Evolutionary conservation across 1,139 yeast species (phyloP).

Genomic region (Sugiyamaella japonica): DNA sequence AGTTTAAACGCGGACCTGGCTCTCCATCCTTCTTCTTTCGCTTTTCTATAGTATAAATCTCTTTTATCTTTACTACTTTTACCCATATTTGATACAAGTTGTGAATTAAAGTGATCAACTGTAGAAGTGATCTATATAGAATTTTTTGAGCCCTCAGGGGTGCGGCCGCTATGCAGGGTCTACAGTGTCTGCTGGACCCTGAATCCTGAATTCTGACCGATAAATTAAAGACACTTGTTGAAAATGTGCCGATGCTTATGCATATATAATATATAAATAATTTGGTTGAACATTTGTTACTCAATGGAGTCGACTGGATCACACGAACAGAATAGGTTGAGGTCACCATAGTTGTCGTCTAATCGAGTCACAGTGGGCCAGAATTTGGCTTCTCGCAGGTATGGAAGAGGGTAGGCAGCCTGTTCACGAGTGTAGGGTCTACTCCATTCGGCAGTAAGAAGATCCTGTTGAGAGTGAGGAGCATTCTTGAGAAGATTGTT

Average conservation of each 20-base stretch:
- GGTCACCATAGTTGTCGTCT: slow-evolving; percentile 93
- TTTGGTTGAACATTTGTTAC: slow-evolving; percentile 17
- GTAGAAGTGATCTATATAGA: not conserved
- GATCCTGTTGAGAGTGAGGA: slow-evolving; percentile 85
- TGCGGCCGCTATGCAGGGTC: slow-evolving; percentile 7
- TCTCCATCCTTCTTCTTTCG: slow-evolving; percentile 97
- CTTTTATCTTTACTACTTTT: slow-evolving; percentile 94
- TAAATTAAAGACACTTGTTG: slow-evolving; percentile 8
- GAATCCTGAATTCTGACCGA: not conserved
- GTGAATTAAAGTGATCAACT: not conserved
- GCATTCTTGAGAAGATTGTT: slow-evolving; percentile 83
- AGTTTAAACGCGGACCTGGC: slow-evolving; percentile 95
- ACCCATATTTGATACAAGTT: slow-evolving; percentile 59
- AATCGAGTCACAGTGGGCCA: slow-evolving; percentile 95
- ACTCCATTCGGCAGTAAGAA: slow-evolving; percentile 70
- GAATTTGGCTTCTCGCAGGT: slow-evolving; percentile 71
- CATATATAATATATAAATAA: slow-evolving; percentile 15
- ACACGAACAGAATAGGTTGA: slow-evolving; percentile 90
- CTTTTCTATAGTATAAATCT: slow-evolving; percentile 85
- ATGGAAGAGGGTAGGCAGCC: slow-evolving; percentile 88
- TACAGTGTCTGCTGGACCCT: not conserved
- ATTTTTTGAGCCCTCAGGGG: not conserved
- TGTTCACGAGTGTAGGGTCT: slow-evolving; percentile 91
- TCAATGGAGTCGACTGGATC: slow-evolving; percentile 38
- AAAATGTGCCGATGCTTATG: slow-evolving; percentile 10